Conservation (phyloP, 306 rosid species). For the Hylodesmum podocarpum region DNA sequence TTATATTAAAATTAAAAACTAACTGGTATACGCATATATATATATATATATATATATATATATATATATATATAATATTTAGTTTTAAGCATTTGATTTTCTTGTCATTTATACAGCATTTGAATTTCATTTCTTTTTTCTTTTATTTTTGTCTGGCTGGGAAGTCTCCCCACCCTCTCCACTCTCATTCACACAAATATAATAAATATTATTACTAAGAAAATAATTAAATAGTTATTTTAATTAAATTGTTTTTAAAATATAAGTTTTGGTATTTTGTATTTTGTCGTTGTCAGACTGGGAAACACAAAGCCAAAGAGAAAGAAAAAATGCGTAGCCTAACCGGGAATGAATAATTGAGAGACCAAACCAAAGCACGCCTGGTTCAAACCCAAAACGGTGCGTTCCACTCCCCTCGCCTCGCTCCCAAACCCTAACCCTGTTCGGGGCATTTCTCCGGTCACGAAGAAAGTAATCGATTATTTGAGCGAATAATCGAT, state of each 20-base stretch:
- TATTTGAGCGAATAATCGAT: constrained; percentile 35
- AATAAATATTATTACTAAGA: background rate
- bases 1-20: no score
- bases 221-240: background rate
- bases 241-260: background rate
- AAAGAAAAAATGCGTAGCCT: background rate
- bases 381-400: constrained; percentile 36
- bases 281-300: constrained; percentile 17
- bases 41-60: no score
- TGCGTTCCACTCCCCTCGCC: constrained; percentile 24
- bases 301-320: constrained; percentile 19
- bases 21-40: no score
- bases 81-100: background rate
- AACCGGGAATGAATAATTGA: constrained; percentile 6
- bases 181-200: background rate
- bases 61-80: no score
- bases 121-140: background rate
- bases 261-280: background rate
- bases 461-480: background rate
- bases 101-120: background rate
- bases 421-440: constrained; percentile 18
- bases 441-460: background rate
- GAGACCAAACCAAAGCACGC: constrained; percentile 25
- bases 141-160: background rate
- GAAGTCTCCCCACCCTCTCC: background rate